These are phyloP conservation scores for Leccinum broughii DNA, from an alignment of 768 basidiomycete species.

Conservation along the genomic window DNA sequence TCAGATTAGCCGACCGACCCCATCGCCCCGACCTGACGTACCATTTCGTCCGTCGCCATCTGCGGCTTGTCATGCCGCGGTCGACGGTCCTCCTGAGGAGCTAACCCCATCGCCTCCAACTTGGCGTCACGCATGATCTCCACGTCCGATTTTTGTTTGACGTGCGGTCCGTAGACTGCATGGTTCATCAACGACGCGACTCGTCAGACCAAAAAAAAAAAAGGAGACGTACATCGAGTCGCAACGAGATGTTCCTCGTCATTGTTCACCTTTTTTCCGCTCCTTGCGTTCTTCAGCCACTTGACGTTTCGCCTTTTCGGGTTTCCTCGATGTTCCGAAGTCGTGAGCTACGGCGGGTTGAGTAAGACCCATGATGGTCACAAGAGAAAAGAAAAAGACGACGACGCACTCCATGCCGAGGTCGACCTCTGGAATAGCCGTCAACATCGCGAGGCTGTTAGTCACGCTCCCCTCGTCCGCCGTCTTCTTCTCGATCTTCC, in stretches of 20 bases:
- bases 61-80: constrained; percentile 59
- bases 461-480: too few species aligned
- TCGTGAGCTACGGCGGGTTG: constrained; percentile 55
- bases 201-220: background rate
- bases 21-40: too few species aligned
- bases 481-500: too few species aligned
- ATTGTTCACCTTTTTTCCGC: constrained; percentile 46
- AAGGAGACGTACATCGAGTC: constrained; percentile 69
- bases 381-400: background rate
- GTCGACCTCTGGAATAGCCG: too few species aligned
- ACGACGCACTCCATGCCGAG: constrained; percentile 65
- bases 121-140: constrained; percentile 88
- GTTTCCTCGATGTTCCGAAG: constrained; percentile 58
- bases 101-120: constrained; percentile 80
- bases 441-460: too few species aligned
- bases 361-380: too few species aligned
- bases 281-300: constrained; percentile 75
- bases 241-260: constrained; percentile 87
- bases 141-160: constrained; percentile 37
- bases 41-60: constrained; percentile 86
- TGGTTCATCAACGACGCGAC: background rate
- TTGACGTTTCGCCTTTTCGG: constrained; percentile 86
- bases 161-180: constrained; percentile 81
- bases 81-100: constrained; percentile 42
- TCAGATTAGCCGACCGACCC: too few species aligned